These are phyloP conservation scores for Aspergillus wentii DNA, from an alignment of 495 filamentous ascomycete genomes.

Conservation along the genomic window DNA sequence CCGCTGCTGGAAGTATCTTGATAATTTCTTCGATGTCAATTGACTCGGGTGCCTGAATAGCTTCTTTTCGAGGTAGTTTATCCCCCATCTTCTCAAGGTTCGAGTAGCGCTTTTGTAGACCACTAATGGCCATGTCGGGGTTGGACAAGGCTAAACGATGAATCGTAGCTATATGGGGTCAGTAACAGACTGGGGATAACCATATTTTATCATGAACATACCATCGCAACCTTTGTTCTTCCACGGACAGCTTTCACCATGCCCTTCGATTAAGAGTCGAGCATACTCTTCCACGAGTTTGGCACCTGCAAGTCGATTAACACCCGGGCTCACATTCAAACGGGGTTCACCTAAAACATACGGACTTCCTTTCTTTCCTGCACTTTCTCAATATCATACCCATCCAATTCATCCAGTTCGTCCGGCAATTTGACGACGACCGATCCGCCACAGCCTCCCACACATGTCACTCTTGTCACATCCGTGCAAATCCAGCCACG, in stretches of 20 bases:
- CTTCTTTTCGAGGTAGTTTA: conserved; percentile 45
- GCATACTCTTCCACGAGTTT: conserved; percentile 74
- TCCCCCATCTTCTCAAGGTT: conserved; percentile 42
- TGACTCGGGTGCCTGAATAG: conserved; percentile 39
- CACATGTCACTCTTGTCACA: conserved; percentile 75
- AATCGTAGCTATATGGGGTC: conserved; percentile 37
- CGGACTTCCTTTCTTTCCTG: conserved; percentile 60
- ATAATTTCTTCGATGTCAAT: conserved; percentile 32
- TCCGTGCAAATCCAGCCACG: conserved; percentile 85
- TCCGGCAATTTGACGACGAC: conserved; percentile 75
- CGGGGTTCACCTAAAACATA: conserved; percentile 19
- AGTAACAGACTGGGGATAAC: conserved; percentile 4
- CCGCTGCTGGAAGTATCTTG: conserved; percentile 25
- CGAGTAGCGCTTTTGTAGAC: conserved; percentile 57
- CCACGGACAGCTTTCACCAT: conserved; percentile 86
- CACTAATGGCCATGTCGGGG: conserved; percentile 48
- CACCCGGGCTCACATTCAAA: background rate
- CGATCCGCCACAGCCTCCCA: conserved; percentile 73
- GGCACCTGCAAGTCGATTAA: conserved; percentile 24
- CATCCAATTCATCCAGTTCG: conserved; percentile 46
- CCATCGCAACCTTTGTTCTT: conserved; percentile 77
- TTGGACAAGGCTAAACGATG: conserved; percentile 55
- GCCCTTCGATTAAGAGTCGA: conserved; percentile 65
- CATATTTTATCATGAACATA: conserved; percentile 25
- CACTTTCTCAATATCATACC: conserved; percentile 49